Conservation (phyloP, 2,329 filamentous ascomycete genomes). For the Pseudogymnoascus sp. region DNA sequence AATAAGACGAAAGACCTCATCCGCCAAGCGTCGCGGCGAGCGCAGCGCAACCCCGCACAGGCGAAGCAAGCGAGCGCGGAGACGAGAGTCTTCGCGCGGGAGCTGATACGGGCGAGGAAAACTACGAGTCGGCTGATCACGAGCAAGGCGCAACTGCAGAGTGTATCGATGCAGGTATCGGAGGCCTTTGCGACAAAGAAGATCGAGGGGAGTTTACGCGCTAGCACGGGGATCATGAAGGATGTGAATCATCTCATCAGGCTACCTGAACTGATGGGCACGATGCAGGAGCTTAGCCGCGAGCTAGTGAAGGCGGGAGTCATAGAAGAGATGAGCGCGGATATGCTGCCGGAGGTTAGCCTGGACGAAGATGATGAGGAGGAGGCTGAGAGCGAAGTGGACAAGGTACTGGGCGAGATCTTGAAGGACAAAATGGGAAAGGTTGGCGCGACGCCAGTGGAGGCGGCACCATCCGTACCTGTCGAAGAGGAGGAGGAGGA, state of each 20-base stretch:
- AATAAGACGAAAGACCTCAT: conserved; percentile 79
- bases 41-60: conserved; percentile 69
- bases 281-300: conserved; percentile 78
- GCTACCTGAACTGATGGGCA: conserved; percentile 76
- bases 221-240: conserved; percentile 89
- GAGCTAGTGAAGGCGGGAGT: conserved; percentile 93
- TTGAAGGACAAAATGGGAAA: conserved; percentile 73
- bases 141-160: conserved; percentile 82
- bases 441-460: conserved; percentile 49
- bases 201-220: conserved; percentile 85
- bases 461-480: conserved; percentile 38
- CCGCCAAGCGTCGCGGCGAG: conserved; percentile 70
- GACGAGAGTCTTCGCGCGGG: conserved; percentile 78
- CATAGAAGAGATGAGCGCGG: conserved; percentile 94
- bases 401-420: conserved; percentile 87
- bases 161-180: conserved; percentile 94
- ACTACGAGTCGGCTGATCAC: conserved; percentile 68
- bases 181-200: conserved; percentile 93
- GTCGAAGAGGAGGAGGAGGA: conserved; percentile 62
- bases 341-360: conserved; percentile 69
- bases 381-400: conserved; percentile 73
- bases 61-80: conserved; percentile 72
- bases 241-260: conserved; percentile 83
- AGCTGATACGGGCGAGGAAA: conserved; percentile 75
- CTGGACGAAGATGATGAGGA: conserved; percentile 68